A percentile compares a stretch with the other conserved stretches of the same genome.
Evolutionary conservation across 2,329 filamentous ascomycete genomes (phyloP).

Genomic region (Alternaria panax): DNA sequence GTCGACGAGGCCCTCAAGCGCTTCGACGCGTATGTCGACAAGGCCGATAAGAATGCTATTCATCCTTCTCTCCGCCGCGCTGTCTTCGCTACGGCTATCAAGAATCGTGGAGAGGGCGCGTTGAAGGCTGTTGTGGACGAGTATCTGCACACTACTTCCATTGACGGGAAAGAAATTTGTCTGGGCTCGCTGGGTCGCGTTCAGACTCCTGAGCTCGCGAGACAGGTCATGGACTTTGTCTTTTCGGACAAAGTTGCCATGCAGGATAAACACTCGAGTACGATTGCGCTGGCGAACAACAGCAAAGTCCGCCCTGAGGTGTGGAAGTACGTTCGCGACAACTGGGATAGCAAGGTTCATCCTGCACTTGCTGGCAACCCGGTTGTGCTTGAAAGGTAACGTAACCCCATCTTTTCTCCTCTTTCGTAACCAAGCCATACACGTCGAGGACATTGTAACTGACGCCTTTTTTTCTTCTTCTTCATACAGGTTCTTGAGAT

Average conservation of each 20-base stretch:
- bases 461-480: no score
- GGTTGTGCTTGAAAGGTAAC: constrained; percentile 88
- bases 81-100: constrained; percentile 81
- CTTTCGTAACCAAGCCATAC: no score
- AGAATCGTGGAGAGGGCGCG: constrained; percentile 73
- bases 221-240: constrained; percentile 73
- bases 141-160: constrained; percentile 80
- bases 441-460: no score
- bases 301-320: constrained; percentile 73
- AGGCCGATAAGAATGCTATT: constrained; percentile 71
- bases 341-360: constrained; percentile 75
- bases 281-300: constrained; percentile 76
- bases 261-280: constrained; percentile 87
- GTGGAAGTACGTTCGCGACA: constrained; percentile 85
- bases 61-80: constrained; percentile 82
- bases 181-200: constrained; percentile 78
- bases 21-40: constrained; percentile 79
- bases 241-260: constrained; percentile 84
- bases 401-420: no score
- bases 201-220: constrained; percentile 72
- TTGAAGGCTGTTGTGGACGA: constrained; percentile 82
- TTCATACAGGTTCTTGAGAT: constrained; percentile 82
- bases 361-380: constrained; percentile 79
- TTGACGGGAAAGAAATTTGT: constrained; percentile 90
- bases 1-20: constrained; percentile 76